Conservation (phyloP, 257 asterid genomes). For the Capsicum rhomboideum region DNA sequence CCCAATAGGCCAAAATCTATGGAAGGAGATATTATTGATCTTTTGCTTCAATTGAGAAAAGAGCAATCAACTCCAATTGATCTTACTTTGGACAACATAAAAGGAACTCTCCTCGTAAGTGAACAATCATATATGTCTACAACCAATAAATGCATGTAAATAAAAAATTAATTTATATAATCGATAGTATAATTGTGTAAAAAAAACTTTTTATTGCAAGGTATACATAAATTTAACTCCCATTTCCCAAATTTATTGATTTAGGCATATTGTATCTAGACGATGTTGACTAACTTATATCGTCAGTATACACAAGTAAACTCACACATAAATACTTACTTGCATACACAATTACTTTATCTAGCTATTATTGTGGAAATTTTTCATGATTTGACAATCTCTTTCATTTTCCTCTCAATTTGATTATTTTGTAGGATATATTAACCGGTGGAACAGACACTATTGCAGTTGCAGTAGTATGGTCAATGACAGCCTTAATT, state of each 20-base stretch:
- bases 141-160: neutral
- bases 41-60: slow-evolving; percentile 7
- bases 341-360: too few species aligned
- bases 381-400: neutral
- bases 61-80: neutral
- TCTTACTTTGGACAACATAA: slow-evolving; percentile 5
- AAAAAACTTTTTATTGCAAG: too few species aligned
- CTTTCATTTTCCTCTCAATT: neutral
- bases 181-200: too few species aligned
- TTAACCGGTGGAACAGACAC: neutral
- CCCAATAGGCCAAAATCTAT: neutral
- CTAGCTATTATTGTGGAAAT: neutral
- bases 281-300: too few species aligned
- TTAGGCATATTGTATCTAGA: neutral
- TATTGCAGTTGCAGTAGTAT: neutral
- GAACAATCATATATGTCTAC: neutral
- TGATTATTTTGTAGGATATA: neutral
- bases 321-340: too few species aligned
- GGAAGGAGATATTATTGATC: slow-evolving; percentile 15
- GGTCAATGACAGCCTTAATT: neutral
- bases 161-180: neutral
- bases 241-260: too few species aligned
- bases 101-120: slow-evolving; percentile 8
- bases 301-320: too few species aligned
- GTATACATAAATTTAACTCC: too few species aligned